phyloP scores from a whole-genome alignment of 352 stramenopile genomes.

The Globisporangium paddicum region DNA sequence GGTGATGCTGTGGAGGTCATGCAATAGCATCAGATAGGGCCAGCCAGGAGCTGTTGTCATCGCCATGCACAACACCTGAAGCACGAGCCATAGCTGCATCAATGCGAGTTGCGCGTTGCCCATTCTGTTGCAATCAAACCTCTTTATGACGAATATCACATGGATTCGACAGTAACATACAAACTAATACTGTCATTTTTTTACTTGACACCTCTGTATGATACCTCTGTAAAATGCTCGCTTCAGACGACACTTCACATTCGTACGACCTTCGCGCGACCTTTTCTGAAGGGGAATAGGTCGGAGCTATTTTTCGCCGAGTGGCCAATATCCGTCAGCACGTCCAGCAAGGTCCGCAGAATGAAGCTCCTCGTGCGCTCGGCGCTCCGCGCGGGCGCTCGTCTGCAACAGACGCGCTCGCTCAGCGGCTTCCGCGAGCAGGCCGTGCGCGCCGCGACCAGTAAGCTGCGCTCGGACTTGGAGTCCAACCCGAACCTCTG shows the following conservation, averaged over 20 bases:
- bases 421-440: slow-evolving; percentile 62
- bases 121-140: not conserved
- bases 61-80: not conserved
- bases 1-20: not conserved
- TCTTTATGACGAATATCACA: not conserved
- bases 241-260: not conserved
- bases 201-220: no score
- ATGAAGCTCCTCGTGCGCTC: slow-evolving; percentile 6
- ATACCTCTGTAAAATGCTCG: no score
- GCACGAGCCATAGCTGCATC: slow-evolving; percentile 9
- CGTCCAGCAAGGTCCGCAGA: not conserved
- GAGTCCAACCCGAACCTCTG: slow-evolving; percentile 80
- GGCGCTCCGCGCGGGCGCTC: not conserved
- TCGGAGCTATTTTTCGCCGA: not conserved
- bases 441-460: slow-evolving; percentile 50
- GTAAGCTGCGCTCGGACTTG: slow-evolving; percentile 59
- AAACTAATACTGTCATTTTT: no score
- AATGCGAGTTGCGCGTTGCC: not conserved
- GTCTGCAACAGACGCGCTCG: slow-evolving; percentile 10
- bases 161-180: no score
- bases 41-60: not conserved
- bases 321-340: slow-evolving; percentile 6
- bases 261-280: not conserved
- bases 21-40: not conserved
- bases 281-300: not conserved